Percentiles rank a stretch among this genome's conserved stretches.
These are phyloP conservation scores for Coelastrella sp. DNA, from an alignment of 139 green algal genomes.

Conservation along the genomic window DNA sequence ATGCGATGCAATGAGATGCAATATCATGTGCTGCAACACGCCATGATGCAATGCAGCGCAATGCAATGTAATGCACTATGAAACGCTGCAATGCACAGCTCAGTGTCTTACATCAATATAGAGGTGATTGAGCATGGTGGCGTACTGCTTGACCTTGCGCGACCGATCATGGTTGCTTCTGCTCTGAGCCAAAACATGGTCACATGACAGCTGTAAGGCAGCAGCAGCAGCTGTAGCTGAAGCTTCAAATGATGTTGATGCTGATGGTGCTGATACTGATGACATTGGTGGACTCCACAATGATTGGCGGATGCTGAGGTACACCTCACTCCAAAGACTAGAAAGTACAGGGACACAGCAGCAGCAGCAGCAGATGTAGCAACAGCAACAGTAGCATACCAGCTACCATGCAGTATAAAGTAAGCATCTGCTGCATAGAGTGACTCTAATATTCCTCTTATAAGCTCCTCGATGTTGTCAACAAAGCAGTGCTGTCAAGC, in stretches of 20 bases:
- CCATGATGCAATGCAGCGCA: too few species aligned
- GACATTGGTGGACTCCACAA: background rate
- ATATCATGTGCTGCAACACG: too few species aligned
- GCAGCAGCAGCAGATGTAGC: background rate
- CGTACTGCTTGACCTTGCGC: background rate
- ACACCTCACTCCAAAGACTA: background rate
- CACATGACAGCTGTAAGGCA: background rate
- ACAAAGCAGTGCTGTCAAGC: too few species aligned
- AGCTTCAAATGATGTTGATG: too few species aligned
- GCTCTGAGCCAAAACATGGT: too few species aligned
- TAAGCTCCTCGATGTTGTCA: too few species aligned
- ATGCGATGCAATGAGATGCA: too few species aligned
- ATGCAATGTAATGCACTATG: background rate
- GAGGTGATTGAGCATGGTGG: background rate
- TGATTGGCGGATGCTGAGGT: background rate
- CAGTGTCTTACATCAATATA: background rate
- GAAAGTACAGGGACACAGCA: background rate
- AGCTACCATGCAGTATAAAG: background rate
- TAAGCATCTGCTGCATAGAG: too few species aligned
- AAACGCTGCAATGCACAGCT: background rate
- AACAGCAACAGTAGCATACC: background rate
- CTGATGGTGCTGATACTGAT: too few species aligned
- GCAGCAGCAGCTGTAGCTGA: too few species aligned
- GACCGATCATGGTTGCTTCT: too few species aligned
- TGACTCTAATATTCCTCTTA: too few species aligned